phyloP scores from a whole-genome alignment of 2,329 filamentous ascomycete species.

The Fusarium zealandicum region DNA sequence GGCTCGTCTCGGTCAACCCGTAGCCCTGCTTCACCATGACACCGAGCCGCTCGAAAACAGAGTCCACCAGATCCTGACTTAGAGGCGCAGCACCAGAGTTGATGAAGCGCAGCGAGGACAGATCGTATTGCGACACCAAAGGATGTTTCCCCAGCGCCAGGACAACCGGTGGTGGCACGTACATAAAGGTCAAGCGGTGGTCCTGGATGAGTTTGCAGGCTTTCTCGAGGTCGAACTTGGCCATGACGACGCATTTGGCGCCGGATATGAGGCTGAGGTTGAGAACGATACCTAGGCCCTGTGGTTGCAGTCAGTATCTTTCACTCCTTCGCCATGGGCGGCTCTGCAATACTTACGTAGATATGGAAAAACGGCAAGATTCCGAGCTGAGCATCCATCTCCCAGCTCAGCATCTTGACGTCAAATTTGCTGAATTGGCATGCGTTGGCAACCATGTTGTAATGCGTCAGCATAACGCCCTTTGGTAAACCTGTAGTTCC shows the following conservation, averaged over 20 bases:
- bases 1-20: constrained; percentile 86
- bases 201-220: constrained; percentile 81
- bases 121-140: constrained; percentile 78
- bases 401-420: constrained; percentile 60
- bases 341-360: constrained; percentile 63
- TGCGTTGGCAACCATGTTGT: constrained; percentile 81
- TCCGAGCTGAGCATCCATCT: constrained; percentile 76
- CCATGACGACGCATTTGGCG: constrained; percentile 74
- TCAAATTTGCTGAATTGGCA: constrained; percentile 64
- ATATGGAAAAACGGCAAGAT: constrained; percentile 93
- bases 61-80: constrained; percentile 79
- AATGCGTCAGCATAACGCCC: constrained; percentile 85
- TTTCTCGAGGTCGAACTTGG: constrained; percentile 79
- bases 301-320: background rate
- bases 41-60: constrained; percentile 75
- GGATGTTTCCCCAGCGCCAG: constrained; percentile 83
- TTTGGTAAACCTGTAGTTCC: constrained; percentile 93
- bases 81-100: constrained; percentile 89
- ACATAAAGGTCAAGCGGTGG: constrained; percentile 76
- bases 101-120: constrained; percentile 80
- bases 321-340: background rate
- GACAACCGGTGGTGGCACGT: constrained; percentile 85
- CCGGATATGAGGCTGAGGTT: constrained; percentile 59
- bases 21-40: constrained; percentile 92
- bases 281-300: constrained; percentile 47